Evolutionary conservation across 441 rosid species (phyloP).

Genomic region (Lagerstroemia fauriei): DNA sequence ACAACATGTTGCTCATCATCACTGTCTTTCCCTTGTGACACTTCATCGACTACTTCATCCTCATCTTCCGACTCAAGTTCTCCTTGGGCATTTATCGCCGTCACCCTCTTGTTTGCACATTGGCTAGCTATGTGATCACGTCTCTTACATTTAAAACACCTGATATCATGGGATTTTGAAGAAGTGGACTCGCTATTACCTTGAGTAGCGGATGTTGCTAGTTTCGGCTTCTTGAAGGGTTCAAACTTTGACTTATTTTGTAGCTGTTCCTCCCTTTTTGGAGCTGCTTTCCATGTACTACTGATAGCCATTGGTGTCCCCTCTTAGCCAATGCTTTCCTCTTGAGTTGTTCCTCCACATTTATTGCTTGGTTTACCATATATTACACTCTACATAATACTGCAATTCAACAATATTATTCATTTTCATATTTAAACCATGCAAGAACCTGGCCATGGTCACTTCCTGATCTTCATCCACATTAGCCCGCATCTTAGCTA

Average conservation of each 20-base stretch:
- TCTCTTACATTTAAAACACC: neutral
- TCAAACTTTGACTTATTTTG: neutral
- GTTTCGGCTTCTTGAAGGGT: neutral
- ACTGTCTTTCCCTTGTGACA: neutral
- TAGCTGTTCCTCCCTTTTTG: neutral
- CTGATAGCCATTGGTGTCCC: too few relatives aligned
- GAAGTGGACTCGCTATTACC: neutral
- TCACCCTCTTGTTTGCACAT: neutral
- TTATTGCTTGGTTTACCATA: neutral
- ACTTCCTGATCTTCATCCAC: neutral
- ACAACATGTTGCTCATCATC: too few relatives aligned
- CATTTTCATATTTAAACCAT: neutral
- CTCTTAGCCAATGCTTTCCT: too few relatives aligned
- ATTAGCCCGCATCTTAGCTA: neutral
- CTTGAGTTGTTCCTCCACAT: neutral
- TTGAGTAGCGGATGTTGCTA: neutral
- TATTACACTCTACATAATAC: neutral
- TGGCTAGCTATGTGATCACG: neutral
- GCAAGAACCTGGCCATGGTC: neutral
- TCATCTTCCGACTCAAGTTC: neutral
- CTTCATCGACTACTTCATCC: neutral
- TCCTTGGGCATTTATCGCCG: neutral
- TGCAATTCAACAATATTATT: neutral
- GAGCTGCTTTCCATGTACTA: too few relatives aligned
- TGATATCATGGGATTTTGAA: neutral